These are phyloP conservation scores for Coemansia sp. DNA, from an alignment of 192 early-diverging fungal species.

Conservation along the genomic window DNA sequence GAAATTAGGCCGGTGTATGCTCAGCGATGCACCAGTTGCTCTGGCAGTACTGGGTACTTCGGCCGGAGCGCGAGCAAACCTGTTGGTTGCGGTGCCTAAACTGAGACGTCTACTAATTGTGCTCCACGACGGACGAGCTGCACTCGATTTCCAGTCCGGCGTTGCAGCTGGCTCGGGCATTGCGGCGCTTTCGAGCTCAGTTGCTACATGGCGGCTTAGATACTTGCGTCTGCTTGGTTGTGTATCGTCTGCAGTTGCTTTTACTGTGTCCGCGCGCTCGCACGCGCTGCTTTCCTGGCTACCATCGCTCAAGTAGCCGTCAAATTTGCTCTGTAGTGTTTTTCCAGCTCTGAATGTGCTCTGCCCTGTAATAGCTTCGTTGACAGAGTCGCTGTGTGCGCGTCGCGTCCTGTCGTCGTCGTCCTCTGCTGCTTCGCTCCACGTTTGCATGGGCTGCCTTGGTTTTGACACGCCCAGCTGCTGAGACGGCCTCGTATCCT, in stretches of 20 bases:
- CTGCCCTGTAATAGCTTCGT: not conserved
- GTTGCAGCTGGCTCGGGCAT: not conserved
- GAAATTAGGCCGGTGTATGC: not conserved
- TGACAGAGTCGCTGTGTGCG: not conserved
- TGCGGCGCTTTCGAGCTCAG: not conserved
- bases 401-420: not conserved
- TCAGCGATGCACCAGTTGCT: constrained; percentile 7
- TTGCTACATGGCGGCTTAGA: constrained; percentile 23
- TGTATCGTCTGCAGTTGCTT: not conserved
- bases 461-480: not conserved
- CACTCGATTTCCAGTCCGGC: not conserved
- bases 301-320: constrained; percentile 40
- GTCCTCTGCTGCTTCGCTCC: constrained; percentile 3
- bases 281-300: constrained; percentile 21
- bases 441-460: not conserved
- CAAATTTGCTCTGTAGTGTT: constrained; percentile 7
- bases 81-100: constrained; percentile 8
- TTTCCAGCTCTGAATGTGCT: not conserved
- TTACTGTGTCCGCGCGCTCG: not conserved
- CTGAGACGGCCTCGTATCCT: not conserved
- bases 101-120: constrained; percentile 35
- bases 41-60: not conserved
- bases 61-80: not conserved
- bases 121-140: constrained; percentile 22
- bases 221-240: constrained; percentile 24